Evolutionary conservation across 495 filamentous ascomycete genomes (phyloP).

Genomic region (Rhizodiscina lignyota): DNA sequence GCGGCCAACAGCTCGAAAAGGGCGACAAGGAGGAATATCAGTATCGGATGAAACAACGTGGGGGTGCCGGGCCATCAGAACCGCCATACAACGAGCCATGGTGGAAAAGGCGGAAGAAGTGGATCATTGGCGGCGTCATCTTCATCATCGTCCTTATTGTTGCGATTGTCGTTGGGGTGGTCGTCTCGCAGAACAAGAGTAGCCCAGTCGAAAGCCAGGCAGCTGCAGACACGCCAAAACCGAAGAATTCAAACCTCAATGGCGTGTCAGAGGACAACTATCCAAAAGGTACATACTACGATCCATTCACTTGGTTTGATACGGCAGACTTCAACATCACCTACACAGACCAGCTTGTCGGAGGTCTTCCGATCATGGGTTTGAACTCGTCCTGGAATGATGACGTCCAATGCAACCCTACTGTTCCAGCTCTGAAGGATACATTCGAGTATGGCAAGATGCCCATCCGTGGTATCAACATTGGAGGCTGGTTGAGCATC

Average conservation of each 20-base stretch:
- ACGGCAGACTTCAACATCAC: conserved; percentile 88
- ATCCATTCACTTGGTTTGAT: conserved; percentile 88
- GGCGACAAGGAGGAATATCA: conserved; percentile 7
- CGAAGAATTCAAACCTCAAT: conserved; percentile 39
- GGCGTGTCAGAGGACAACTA: conserved; percentile 43
- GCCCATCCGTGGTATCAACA: conserved; percentile 78
- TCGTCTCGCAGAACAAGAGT: conserved; percentile 41
- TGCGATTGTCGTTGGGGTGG: conserved; percentile 56
- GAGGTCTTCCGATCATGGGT: conserved; percentile 79
- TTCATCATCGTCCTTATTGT: conserved; percentile 42
- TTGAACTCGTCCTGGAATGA: conserved; percentile 80
- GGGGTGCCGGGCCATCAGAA: conserved; percentile 12
- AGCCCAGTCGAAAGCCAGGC: conserved; percentile 9
- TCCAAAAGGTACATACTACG: conserved; percentile 64
- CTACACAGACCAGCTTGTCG: conserved; percentile 72
- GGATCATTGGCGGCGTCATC: conserved; percentile 33
- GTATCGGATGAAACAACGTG: conserved; percentile 14
- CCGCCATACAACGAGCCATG: conserved; percentile 15
- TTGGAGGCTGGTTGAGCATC: conserved; percentile 87
- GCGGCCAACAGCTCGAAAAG: conserved; percentile 1
- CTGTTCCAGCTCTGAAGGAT: conserved; percentile 63
- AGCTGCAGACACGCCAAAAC: conserved; percentile 18
- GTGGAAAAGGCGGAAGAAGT: conserved; percentile 14
- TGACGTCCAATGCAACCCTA: conserved; percentile 53
- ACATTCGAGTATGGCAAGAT: conserved; percentile 55